phyloP scores from a whole-genome alignment of 768 basidiomycete genomes.

The Lentinula detonsa region DNA sequence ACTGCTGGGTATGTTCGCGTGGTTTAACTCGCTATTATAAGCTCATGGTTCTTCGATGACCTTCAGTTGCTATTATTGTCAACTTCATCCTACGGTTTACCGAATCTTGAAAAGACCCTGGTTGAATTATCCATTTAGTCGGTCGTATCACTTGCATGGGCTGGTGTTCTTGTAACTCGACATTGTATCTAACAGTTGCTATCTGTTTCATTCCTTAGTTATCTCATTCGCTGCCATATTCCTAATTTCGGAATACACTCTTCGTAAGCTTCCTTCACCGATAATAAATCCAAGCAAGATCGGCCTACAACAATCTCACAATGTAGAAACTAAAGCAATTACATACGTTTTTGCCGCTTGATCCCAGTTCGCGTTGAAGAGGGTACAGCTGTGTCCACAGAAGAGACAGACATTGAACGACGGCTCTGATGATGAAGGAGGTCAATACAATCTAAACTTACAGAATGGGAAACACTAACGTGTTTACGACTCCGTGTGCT shows the following conservation, averaged over 20 bases:
- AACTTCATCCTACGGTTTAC: constrained; percentile 85
- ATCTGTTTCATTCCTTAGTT: background rate
- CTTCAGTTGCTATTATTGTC: constrained; percentile 70
- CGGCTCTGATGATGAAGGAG: constrained; percentile 29
- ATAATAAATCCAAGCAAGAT: no score
- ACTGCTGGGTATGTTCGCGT: constrained; percentile 53
- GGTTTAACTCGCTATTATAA: background rate
- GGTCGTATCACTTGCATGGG: background rate
- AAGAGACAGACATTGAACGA: constrained; percentile 70
- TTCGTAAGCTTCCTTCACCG: no score
- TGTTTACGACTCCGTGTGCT: constrained; percentile 56
- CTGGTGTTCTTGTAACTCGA: background rate
- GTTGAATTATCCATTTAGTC: background rate
- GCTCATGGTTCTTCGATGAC: constrained; percentile 4
- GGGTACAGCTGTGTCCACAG: constrained; percentile 62
- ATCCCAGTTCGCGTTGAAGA: constrained; percentile 41
- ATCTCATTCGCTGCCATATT: background rate
- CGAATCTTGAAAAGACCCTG: constrained; percentile 17
- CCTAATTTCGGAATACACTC: no score
- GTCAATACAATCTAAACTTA: background rate
- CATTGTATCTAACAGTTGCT: background rate
- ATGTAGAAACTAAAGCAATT: background rate
- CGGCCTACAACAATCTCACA: background rate
- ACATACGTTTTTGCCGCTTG: constrained; percentile 55
- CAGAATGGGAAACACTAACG: constrained; percentile 30